Evolutionary conservation across 148 eudicot species (phyloP).

Genomic region (Vaccinium darrowii): DNA sequence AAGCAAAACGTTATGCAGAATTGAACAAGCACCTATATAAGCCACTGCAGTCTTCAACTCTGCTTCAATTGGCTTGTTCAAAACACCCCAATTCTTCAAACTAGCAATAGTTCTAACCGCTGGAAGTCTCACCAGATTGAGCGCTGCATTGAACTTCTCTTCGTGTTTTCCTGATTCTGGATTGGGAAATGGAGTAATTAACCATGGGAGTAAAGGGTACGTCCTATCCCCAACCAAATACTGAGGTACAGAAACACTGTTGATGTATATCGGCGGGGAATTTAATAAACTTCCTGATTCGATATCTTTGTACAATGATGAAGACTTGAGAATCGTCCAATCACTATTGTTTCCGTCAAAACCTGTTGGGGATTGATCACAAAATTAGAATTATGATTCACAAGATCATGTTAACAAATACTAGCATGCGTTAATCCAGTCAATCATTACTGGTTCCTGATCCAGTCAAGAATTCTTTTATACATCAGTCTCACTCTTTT

Average conservation of each 20-base stretch:
- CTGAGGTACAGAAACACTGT: constrained; percentile 46
- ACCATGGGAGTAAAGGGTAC: constrained; percentile 81
- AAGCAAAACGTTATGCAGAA: constrained; percentile 80
- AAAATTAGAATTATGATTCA: not conserved
- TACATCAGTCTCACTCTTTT: too few species aligned
- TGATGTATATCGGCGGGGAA: constrained; percentile 21
- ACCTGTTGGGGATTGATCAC: not conserved
- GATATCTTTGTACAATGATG: constrained; percentile 60
- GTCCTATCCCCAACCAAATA: constrained; percentile 61
- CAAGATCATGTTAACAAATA: not conserved
- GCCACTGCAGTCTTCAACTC: constrained; percentile 64
- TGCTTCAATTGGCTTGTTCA: constrained; percentile 59
- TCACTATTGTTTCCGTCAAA: constrained; percentile 41
- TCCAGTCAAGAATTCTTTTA: too few species aligned
- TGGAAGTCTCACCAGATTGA: constrained; percentile 34
- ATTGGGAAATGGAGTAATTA: constrained; percentile 52
- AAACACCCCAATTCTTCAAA: constrained; percentile 80
- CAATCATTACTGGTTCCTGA: too few species aligned
- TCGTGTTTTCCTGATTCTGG: constrained; percentile 26
- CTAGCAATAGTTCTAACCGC: constrained; percentile 48
- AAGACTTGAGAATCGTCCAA: constrained; percentile 45
- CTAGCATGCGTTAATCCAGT: not conserved
- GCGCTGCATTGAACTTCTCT: constrained; percentile 44
- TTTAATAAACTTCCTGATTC: constrained; percentile 46
- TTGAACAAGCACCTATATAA: constrained; percentile 84